Evolutionary conservation across 805 yeast species (phyloP).

Genomic region (Suhomyces emberorum): DNA sequence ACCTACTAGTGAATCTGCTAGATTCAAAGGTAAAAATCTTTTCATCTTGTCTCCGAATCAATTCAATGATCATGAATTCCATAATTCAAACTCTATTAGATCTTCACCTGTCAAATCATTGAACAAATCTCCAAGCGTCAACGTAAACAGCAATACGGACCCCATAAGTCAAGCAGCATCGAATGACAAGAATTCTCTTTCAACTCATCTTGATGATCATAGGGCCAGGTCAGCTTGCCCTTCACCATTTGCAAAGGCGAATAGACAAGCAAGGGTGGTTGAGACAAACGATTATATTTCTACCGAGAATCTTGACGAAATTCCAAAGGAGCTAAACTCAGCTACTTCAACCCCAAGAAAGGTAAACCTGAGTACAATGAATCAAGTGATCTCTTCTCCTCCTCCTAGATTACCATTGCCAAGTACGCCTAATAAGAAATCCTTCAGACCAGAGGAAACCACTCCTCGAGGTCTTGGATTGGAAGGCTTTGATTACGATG

Average conservation of each 20-base stretch:
- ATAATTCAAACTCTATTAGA: conserved; percentile 15
- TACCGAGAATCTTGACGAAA: conserved; percentile 7
- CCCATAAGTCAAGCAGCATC: background rate
- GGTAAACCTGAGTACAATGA: background rate
- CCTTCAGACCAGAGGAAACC: conserved; percentile 12
- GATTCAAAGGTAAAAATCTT: conserved; percentile 26
- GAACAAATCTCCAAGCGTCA: background rate
- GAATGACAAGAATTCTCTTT: conserved; percentile 3
- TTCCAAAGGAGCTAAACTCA: conserved; percentile 7
- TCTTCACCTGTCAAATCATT: conserved; percentile 3
- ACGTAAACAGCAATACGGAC: background rate
- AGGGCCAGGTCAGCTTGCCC: conserved; percentile 28
- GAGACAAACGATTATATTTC: conserved; percentile 30
- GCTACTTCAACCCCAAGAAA: conserved; percentile 15
- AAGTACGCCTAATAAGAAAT: conserved; percentile 22
- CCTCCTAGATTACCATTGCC: conserved; percentile 37
- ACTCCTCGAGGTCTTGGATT: conserved; percentile 37
- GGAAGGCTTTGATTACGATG: conserved; percentile 31
- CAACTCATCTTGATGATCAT: conserved; percentile 16
- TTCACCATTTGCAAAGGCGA: conserved; percentile 41
- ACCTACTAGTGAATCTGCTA: conserved; percentile 2
- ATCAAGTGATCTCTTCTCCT: conserved; percentile 26
- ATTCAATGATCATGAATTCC: conserved; percentile 32
- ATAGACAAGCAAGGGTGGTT: conserved; percentile 44
- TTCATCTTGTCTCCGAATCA: conserved; percentile 40